These are phyloP conservation scores for Tagetes patula DNA, from an alignment of 129 eudicot genomes.

Conservation along the genomic window DNA sequence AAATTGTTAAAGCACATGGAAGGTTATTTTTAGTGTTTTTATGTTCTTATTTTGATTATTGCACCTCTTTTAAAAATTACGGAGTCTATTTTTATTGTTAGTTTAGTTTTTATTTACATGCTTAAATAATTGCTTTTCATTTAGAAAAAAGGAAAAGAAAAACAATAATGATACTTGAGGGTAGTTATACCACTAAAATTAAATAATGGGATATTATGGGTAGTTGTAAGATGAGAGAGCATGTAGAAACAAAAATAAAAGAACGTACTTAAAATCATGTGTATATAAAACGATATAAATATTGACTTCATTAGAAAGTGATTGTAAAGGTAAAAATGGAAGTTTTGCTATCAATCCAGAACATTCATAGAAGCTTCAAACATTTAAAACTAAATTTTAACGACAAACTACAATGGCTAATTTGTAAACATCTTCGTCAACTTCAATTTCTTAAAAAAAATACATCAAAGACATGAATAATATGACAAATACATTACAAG, in stretches of 20 bases:
- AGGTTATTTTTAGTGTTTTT: no score
- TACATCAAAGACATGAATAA: background rate
- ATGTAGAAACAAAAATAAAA: background rate
- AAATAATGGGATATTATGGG: no score
- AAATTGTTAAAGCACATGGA: no score
- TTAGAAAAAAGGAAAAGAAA: no score
- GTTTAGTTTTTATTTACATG: no score
- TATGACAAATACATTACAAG: background rate
- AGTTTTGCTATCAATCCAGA: background rate
- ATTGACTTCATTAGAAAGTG: background rate
- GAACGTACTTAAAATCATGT: background rate
- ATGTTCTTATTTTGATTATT: no score
- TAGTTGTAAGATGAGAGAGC: no score
- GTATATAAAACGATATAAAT: background rate
- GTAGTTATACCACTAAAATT: no score
- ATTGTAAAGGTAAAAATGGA: background rate
- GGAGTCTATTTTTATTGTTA: no score
- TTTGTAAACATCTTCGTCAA: conserved; percentile 10
- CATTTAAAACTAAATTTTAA: background rate
- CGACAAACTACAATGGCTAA: background rate
- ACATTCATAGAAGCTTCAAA: conserved; percentile 24
- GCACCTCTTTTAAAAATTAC: no score
- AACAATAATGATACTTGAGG: no score
- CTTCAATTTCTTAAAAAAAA: background rate
- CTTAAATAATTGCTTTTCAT: no score